Evolutionary conservation across 2,329 filamentous ascomycete genomes (phyloP).

Genomic region (Boeremia exigua): DNA sequence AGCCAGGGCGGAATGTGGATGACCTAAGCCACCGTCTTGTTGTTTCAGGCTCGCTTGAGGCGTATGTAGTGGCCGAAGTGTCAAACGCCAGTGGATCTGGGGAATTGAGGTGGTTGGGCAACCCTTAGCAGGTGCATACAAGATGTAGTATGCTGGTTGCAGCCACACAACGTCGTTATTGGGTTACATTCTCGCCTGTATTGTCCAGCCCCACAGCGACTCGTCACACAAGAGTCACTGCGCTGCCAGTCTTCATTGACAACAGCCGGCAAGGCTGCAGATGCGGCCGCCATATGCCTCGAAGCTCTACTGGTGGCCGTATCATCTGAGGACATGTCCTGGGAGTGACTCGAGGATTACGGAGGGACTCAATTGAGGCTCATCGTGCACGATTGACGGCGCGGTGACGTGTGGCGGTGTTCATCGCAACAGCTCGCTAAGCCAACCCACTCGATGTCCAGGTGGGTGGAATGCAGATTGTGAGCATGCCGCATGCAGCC

Average conservation of each 20-base stretch:
- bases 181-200: slow-evolving; percentile 22
- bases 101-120: slow-evolving; percentile 34
- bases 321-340: neutral
- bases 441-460: slow-evolving; percentile 16
- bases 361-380: neutral
- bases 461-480: slow-evolving; percentile 23
- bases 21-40: slow-evolving; percentile 37
- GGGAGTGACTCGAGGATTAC: neutral
- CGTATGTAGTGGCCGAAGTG: slow-evolving; percentile 23
- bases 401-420: slow-evolving; percentile 4
- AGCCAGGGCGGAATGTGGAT: slow-evolving; percentile 42
- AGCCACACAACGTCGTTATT: slow-evolving; percentile 24
- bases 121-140: slow-evolving; percentile 24
- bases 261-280: slow-evolving; percentile 4
- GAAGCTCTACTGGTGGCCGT: neutral
- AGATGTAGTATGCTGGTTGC: slow-evolving; percentile 36
- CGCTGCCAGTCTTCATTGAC: slow-evolving; percentile 18
- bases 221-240: slow-evolving; percentile 22
- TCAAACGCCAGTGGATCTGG: slow-evolving; percentile 21
- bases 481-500: slow-evolving; percentile 37
- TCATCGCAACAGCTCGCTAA: slow-evolving; percentile 17
- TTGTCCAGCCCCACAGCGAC: slow-evolving; percentile 25
- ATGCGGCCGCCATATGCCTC: neutral
- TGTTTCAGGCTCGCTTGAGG: slow-evolving; percentile 34
- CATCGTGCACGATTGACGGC: neutral